These are phyloP conservation scores for Pseudonitzschia pungens DNA, from an alignment of 108 stramenopile species.

Conservation along the genomic window DNA sequence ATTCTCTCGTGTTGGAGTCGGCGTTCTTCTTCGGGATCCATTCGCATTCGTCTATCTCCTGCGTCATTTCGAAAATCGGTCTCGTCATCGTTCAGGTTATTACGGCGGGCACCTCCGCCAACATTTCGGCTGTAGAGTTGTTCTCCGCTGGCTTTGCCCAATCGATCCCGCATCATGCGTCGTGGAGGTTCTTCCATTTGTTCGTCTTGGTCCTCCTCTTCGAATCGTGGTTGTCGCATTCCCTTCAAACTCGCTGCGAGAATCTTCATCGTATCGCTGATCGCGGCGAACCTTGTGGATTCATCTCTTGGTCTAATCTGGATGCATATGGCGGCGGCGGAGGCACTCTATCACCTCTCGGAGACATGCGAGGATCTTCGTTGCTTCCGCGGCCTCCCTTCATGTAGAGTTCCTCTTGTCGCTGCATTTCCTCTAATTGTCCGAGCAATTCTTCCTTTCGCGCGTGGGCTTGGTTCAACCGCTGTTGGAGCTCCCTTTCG, in stretches of 20 bases:
- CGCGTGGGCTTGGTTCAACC: conserved; percentile 1
- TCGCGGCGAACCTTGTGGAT: neutral
- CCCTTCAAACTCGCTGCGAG: conserved; percentile 1
- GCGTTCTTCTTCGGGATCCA: conserved; percentile 11
- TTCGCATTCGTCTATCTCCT: neutral
- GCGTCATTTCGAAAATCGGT: neutral
- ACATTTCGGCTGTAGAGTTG: conserved; percentile 5
- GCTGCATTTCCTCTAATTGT: conserved; percentile 8
- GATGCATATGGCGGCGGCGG: neutral
- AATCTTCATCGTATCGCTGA: neutral
- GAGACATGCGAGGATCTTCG: neutral
- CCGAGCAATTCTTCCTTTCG: conserved; percentile 5
- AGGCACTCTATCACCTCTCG: neutral
- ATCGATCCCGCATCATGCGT: conserved; percentile 18
- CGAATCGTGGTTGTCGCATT: conserved; percentile 1
- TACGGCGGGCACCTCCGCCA: neutral
- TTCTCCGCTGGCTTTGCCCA: conserved; percentile 14
- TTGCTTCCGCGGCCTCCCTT: neutral
- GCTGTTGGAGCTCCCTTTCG: conserved; percentile 2
- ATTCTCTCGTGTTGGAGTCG: conserved; percentile 14
- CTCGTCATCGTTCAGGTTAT: neutral
- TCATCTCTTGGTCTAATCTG: neutral
- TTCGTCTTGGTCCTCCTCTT: conserved; percentile 4
- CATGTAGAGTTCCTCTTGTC: conserved; percentile 1
- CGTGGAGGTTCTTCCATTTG: conserved; percentile 2